Evolutionary conservation across 2,329 filamentous ascomycete genomes (phyloP), one percentile per base, ranked within the genome.

Genomic region (Aspergillus tubingensis): DNA sequence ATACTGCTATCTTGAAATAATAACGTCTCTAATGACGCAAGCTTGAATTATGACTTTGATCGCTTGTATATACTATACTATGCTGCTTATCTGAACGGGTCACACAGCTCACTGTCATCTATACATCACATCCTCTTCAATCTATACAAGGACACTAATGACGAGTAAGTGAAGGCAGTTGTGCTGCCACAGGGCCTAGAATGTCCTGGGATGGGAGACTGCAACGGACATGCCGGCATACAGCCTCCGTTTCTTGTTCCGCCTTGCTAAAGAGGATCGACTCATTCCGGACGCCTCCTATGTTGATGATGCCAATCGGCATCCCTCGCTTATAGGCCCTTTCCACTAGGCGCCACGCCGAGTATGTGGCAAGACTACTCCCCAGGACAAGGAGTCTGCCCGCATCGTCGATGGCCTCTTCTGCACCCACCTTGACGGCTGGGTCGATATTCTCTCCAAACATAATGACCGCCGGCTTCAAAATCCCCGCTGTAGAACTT

Each of bases 401-500:
- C 1, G 92, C 90, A 27, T 84, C 83, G 70, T 97, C 91, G 53
- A 98, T 86, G 11, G 90, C 90, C 27, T 86, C 79, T 72, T 98
- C 93, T 1, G 93, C 94, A 0, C 87, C 87, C 1, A 80, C 75
- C 74, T 96, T 97, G 38, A 93, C 88, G 1, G 78, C 70, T 1
- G 78, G 76, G 0, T 85, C 81, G 53, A 98, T 96, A 61, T 87
- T 93, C 77, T 98, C 95, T 15, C 95, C 95, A 74, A 98, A 98
- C 92, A 98, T 97, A 68, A 93, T 88, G 2, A 99, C 93, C 0
- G 91, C 91, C 3, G 95, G 95, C 72, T 98, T 98, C 58, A 99
- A 76, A 39, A 98, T 86, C 2, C 94, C 95, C 0, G 87, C 91
- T 2, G 84, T 87, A 67, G 86, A 88, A 0, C 79, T 78, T 5